phyloP scores from a whole-genome alignment of 306 rosid species.

The Trifolium dubium region DNA sequence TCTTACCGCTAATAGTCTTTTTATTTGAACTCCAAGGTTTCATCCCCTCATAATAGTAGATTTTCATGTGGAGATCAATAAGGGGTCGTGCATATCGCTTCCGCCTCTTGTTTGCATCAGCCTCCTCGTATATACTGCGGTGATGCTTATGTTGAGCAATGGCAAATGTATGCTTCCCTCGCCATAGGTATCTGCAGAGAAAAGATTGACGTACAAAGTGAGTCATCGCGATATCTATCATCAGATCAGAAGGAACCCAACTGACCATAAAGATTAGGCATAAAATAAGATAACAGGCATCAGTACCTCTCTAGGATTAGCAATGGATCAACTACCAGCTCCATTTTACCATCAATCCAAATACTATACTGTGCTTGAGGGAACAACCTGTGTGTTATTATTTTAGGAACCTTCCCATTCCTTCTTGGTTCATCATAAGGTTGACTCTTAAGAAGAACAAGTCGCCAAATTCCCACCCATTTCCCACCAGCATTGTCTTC shows the following conservation, averaged over 20 bases:
- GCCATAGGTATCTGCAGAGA: slow-evolving; percentile 83
- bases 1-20: slow-evolving; percentile 84
- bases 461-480: slow-evolving; percentile 99
- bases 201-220: slow-evolving; percentile 29
- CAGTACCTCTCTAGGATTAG: slow-evolving; percentile 86
- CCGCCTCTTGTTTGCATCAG: slow-evolving; percentile 95
- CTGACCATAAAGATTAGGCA: slow-evolving; percentile 10
- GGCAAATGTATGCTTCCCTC: slow-evolving; percentile 85
- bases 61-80: slow-evolving; percentile 96
- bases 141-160: slow-evolving; percentile 99
- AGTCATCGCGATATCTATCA: slow-evolving; percentile 21
- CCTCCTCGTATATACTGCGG: slow-evolving; percentile 87
- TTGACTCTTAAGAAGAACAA: slow-evolving; percentile 71
- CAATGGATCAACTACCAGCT: slow-evolving; percentile 90
- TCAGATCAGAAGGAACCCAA: slow-evolving; percentile 14
- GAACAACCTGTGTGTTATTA: slow-evolving; percentile 83
- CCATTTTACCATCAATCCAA: slow-evolving; percentile 99
- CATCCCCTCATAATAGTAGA: slow-evolving; percentile 89
- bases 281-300: slow-evolving; percentile 13
- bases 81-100: slow-evolving; percentile 98
- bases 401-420: slow-evolving; percentile 96
- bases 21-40: slow-evolving; percentile 76
- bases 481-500: slow-evolving; percentile 72
- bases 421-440: slow-evolving; percentile 99
- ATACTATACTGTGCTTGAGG: slow-evolving; percentile 93